Percentiles rank a stretch among this genome's conserved stretches.
Conservation (phyloP, 805 yeast genomes). For the Candida argentea region DNA sequence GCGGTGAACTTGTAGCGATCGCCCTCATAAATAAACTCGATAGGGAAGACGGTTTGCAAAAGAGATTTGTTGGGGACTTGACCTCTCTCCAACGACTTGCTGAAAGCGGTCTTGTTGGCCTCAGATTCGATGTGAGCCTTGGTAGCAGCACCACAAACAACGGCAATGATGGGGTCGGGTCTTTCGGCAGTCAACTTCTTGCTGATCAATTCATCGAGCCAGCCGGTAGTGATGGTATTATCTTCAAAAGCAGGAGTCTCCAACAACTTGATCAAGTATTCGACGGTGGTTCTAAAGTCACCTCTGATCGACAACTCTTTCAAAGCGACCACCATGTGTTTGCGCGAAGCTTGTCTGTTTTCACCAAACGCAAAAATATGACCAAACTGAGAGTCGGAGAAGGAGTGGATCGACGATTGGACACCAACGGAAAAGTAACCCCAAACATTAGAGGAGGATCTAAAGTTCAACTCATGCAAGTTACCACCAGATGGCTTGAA, state of each 20-base stretch:
- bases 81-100: conserved; percentile 80
- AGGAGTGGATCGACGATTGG: conserved; percentile 95
- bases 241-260: conserved; percentile 96
- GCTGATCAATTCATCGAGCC: conserved; percentile 95
- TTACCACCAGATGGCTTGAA: conserved; percentile 98
- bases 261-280: conserved; percentile 85
- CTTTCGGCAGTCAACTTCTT: conserved; percentile 94
- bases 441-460: conserved; percentile 98
- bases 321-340: conserved; percentile 97
- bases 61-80: conserved; percentile 82
- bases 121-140: conserved; percentile 79
- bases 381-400: conserved; percentile 97
- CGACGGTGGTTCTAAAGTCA: conserved; percentile 97
- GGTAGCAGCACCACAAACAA: conserved; percentile 96
- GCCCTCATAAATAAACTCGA: conserved; percentile 94
- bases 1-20: conserved; percentile 90
- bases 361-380: conserved; percentile 99
- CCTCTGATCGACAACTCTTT: conserved; percentile 96
- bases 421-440: conserved; percentile 97
- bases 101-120: conserved; percentile 58
- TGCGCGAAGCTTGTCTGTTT: conserved; percentile 94
- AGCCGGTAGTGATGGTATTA: conserved; percentile 95
- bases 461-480: conserved; percentile 89
- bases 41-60: conserved; percentile 80
- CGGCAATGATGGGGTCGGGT: conserved; percentile 86